phyloP scores from a whole-genome alignment of 225 moss, liverwort and hornwort species.

The Straminergon stramineum region DNA sequence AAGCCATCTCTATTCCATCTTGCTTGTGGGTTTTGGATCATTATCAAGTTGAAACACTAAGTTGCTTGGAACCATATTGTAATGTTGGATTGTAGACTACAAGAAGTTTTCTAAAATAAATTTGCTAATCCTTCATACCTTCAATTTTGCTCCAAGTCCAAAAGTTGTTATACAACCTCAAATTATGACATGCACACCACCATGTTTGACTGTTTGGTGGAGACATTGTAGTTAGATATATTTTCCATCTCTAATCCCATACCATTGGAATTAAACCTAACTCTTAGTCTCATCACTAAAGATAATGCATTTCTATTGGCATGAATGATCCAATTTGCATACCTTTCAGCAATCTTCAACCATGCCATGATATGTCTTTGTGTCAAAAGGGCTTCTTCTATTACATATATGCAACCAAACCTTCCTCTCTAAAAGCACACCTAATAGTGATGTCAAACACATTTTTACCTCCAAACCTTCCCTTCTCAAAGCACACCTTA shows the following conservation, averaged over 20 bases:
- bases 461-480: neutral
- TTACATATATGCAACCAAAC: neutral
- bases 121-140: neutral
- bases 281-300: neutral
- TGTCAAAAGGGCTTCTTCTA: accelerated
- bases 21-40: neutral
- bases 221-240: neutral
- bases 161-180: neutral
- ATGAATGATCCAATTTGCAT: neutral
- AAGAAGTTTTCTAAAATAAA: neutral
- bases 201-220: neutral
- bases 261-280: neutral
- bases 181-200: neutral
- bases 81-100: neutral
- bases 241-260: neutral
- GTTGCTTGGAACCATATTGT: neutral
- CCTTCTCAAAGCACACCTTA: neutral
- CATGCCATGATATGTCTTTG: too few relatives aligned
- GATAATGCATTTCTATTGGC: neutral
- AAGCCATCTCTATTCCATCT: neutral
- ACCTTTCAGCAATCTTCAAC: neutral
- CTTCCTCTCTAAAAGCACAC: neutral
- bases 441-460: neutral
- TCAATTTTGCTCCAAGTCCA: neutral
- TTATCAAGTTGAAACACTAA: neutral